These are phyloP conservation scores for Candida patagonica DNA, from an alignment of 805 yeast genomes.

Conservation along the genomic window DNA sequence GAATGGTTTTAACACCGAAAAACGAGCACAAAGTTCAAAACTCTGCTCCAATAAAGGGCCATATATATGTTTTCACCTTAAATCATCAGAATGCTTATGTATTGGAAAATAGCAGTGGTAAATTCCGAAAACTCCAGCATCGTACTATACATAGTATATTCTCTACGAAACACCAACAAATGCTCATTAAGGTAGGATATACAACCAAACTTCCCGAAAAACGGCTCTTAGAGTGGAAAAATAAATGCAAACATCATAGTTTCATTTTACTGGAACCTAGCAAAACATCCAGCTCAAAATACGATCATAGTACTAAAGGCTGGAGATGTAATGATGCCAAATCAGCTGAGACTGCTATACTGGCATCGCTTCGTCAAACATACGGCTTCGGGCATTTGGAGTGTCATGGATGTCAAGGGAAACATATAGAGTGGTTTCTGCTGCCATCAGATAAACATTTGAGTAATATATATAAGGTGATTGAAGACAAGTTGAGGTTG, in stretches of 20 bases:
- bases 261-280: slow-evolving; percentile 1
- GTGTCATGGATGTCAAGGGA: slow-evolving; percentile 21
- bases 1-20: too few relatives aligned
- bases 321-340: slow-evolving; percentile 21
- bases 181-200: slow-evolving; percentile 25
- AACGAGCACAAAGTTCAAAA: too few relatives aligned
- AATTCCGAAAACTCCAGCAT: background rate
- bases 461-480: background rate
- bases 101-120: background rate
- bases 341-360: slow-evolving; percentile 18
- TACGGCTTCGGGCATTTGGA: slow-evolving; percentile 23
- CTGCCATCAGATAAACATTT: slow-evolving; percentile 9
- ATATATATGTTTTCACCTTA: background rate
- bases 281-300: background rate
- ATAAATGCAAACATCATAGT: slow-evolving; percentile 20
- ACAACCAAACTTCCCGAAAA: slow-evolving; percentile 21
- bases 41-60: too few relatives aligned
- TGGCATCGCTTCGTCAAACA: slow-evolving; percentile 14
- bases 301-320: slow-evolving; percentile 12
- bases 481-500: background rate
- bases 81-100: background rate
- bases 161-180: background rate
- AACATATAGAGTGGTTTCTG: slow-evolving; percentile 25
- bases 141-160: too few relatives aligned
- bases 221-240: slow-evolving; percentile 24